Conservation (phyloP, 371 early-diverging fungal species). For the Paraphysoderma sedebokerense region DNA sequence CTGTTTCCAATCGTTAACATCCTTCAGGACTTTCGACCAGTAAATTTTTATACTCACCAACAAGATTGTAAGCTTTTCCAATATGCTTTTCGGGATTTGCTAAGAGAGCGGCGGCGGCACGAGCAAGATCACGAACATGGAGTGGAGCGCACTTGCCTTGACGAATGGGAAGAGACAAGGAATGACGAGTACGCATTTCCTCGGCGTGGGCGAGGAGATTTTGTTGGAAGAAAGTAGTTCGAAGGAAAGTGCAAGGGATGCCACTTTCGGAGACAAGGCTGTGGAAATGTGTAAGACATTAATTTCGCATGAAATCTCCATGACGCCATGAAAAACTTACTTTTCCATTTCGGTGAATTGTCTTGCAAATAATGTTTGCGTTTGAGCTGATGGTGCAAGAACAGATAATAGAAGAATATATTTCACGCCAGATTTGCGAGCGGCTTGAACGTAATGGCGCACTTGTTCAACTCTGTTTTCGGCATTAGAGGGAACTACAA, state of each 20-base stretch:
- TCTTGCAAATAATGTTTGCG: neutral
- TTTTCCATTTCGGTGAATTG: neutral
- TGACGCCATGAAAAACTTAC: no score
- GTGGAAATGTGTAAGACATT: no score
- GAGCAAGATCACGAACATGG: neutral
- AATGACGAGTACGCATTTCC: neutral
- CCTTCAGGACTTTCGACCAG: no score
- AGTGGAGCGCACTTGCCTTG: neutral
- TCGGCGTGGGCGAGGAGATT: neutral
- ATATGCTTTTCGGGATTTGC: neutral
- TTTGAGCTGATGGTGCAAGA: neutral
- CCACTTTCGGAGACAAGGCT: neutral
- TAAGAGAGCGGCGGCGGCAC: neutral
- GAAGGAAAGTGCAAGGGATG: constrained; percentile 1
- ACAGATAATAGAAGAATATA: neutral
- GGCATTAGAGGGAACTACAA: neutral
- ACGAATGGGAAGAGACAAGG: neutral
- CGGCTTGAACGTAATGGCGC: neutral
- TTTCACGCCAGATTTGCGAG: neutral
- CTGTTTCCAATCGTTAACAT: no score
- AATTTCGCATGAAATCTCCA: no score
- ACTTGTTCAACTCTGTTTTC: constrained; percentile 1
- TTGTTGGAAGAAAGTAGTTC: neutral
- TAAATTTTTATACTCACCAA: no score
- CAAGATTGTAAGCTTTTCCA: neutral